Evolutionary conservation across 768 basidiomycete species (phyloP), one percentile per base, ranked within the genome.

Genomic region (Leccinum longicurvipes): DNA sequence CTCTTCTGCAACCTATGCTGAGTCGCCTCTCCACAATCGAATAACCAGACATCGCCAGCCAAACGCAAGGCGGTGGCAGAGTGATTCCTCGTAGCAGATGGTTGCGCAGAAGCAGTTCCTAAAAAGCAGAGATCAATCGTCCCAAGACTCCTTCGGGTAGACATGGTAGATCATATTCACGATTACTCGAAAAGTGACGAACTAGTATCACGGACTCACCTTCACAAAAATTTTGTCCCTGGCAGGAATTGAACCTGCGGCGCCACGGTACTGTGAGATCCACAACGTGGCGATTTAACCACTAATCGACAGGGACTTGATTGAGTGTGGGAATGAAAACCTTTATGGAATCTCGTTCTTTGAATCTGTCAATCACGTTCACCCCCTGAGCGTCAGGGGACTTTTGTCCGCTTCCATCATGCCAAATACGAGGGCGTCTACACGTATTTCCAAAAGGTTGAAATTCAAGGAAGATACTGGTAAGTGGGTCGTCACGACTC

Each of bases 11-110:
- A 62, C 62, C 84, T 89, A 63, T 87, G 82, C 63, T 91, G 90
- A 3, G 90, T 91, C 14, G 84, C 89, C 70, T 92, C 90, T 21
- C 90, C 90, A 67, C 90, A 92, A 66, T 92, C 90, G 62, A 92
- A 91, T 7, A 92, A 68, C 90, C 90, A 92, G 53, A 89, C 82
- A 74, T 88, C 83, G 17, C 82, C 77, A 17, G 78, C 79, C 10
- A 91, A 73, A 21, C 84, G 80, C 7, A 92, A 64, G 2, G 88
- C 85, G 8, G 86, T 79, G 4, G 89, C 75, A 32, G 90, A 91
- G 63, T 91, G 89, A 63, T 87, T 89, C 52, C 90, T 78, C 0
- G 90, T 90, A 2, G 81, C 78, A 4, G 90, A 91, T 3, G 90
- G 90, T 60, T 87, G 84, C 3, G 89, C 89, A 19, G 90, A 91